Conservation (phyloP, 805 yeast genomes). For the Teunomyces atbi region DNA sequence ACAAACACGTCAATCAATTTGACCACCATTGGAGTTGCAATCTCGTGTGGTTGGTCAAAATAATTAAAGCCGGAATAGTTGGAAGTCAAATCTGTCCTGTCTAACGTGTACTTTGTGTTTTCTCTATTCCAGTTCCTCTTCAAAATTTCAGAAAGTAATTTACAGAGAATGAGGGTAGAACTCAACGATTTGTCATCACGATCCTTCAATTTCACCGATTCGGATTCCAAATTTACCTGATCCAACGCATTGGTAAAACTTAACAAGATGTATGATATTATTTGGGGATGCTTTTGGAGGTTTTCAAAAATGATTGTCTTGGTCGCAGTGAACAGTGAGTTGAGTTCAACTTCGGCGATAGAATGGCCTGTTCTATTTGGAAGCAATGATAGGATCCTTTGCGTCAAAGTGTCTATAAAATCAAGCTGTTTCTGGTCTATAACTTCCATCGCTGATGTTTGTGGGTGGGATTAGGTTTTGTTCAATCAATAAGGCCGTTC, state of each 20-base stretch:
- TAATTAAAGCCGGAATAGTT: conserved; percentile 28
- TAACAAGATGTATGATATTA: conserved; percentile 20
- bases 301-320: conserved; percentile 26
- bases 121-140: conserved; percentile 29
- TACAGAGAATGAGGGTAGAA: conserved; percentile 32
- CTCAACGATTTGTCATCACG: conserved; percentile 30
- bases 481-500: neutral
- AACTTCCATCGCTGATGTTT: neutral
- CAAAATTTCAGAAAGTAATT: conserved; percentile 29
- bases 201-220: conserved; percentile 20
- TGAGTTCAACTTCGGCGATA: conserved; percentile 39
- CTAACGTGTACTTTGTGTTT: conserved; percentile 9
- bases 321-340: conserved; percentile 37
- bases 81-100: conserved; percentile 10
- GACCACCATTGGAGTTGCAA: conserved; percentile 16
- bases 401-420: conserved; percentile 23
- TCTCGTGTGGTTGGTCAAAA: conserved; percentile 27
- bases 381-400: conserved; percentile 32
- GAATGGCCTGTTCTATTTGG: conserved; percentile 41
- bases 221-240: conserved; percentile 22
- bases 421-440: conserved; percentile 8
- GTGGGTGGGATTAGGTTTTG: neutral
- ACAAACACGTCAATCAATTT: conserved; percentile 29
- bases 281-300: conserved; percentile 10
- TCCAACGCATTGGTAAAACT: conserved; percentile 24